Conservation (phyloP, 164 flowering plant genomes). For the Echeveria elegans region DNA sequence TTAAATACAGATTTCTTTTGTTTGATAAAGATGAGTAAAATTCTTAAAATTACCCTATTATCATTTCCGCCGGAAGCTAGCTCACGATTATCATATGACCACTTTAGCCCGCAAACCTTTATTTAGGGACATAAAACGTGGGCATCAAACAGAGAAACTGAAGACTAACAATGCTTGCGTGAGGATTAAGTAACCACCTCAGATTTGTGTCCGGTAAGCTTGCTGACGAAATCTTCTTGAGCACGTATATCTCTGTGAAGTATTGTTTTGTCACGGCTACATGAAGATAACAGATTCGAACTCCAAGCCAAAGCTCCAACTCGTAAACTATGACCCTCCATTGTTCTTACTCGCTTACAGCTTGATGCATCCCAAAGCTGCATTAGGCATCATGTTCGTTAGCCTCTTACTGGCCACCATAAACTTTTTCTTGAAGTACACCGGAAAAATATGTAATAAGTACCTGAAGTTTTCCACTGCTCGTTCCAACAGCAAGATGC, state of each 20-base stretch:
- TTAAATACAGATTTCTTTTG: not conserved
- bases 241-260: constrained; percentile 89
- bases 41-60: not conserved
- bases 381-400: constrained; percentile 65
- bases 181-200: constrained; percentile 39
- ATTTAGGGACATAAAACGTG: constrained; percentile 8
- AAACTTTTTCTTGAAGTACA: not conserved
- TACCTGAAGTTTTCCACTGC: constrained; percentile 83
- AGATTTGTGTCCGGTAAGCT: constrained; percentile 86
- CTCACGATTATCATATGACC: constrained; percentile 97
- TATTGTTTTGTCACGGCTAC: constrained; percentile 86
- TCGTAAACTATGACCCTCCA: constrained; percentile 90
- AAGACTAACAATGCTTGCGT: not conserved
- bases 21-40: not conserved
- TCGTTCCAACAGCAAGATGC: constrained; percentile 85
- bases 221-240: constrained; percentile 72
- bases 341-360: constrained; percentile 72
- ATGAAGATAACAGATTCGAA: constrained; percentile 73
- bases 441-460: not conserved
- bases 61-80: constrained; percentile 99
- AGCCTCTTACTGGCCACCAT: constrained; percentile 21
- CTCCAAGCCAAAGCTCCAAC: constrained; percentile 98
- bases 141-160: not conserved
- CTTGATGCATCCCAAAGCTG: constrained; percentile 98
- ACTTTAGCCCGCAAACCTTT: constrained; percentile 90